Evolutionary conservation across 31 red algal species (phyloP).

Genomic region (Bonnemaisonia californica): DNA sequence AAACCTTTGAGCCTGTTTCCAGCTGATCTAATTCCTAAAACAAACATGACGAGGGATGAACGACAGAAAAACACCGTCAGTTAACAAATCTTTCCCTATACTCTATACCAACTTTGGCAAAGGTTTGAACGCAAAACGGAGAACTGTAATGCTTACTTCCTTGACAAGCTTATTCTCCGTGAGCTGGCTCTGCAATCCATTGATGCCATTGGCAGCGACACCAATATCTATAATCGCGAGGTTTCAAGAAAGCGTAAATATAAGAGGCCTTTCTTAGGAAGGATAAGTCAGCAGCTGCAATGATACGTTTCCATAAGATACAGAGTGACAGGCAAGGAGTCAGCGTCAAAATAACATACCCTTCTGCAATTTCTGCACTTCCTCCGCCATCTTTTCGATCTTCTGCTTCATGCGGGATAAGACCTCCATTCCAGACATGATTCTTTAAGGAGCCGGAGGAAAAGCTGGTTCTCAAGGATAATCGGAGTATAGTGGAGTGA

Average conservation of each 20-base stretch:
- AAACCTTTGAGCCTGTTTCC: conserved; percentile 58
- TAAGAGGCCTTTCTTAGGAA: too few relatives aligned
- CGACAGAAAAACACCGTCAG: too few relatives aligned
- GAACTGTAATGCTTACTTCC: conserved; percentile 45
- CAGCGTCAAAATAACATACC: conserved; percentile 64
- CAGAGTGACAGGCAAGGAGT: too few relatives aligned
- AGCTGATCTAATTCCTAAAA: conserved; percentile 68
- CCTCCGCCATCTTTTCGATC: conserved; percentile 62
- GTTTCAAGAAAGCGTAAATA: too few relatives aligned
- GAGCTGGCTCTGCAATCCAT: conserved; percentile 60
- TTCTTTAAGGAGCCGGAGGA: too few relatives aligned
- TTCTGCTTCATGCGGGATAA: conserved; percentile 62
- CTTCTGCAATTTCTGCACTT: conserved; percentile 56
- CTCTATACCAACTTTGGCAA: not conserved
- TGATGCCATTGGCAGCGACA: conserved; percentile 37
- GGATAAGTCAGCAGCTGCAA: too few relatives aligned
- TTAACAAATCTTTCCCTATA: too few relatives aligned
- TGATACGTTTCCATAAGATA: too few relatives aligned
- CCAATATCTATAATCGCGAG: conserved; percentile 45
- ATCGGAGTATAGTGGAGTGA: too few relatives aligned
- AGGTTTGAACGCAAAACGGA: not conserved
- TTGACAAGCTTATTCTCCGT: conserved; percentile 75
- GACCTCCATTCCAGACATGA: conserved; percentile 60
- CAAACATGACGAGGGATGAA: too few relatives aligned
- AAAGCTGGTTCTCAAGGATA: too few relatives aligned